phyloP scores from a whole-genome alignment of 805 yeast genomes.

The Candida xyloterini region DNA sequence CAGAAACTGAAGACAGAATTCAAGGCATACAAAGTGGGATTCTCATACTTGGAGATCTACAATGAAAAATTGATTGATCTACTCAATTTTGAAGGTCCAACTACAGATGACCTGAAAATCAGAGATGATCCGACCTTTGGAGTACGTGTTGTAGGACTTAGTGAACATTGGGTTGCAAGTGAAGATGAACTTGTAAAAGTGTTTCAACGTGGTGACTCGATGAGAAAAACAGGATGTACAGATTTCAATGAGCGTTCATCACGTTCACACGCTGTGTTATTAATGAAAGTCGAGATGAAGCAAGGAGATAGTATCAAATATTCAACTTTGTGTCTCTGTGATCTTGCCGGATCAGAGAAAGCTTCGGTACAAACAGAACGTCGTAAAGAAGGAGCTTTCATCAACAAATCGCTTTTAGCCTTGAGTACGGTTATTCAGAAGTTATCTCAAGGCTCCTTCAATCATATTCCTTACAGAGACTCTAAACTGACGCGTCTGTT shows the following conservation, averaged over 20 bases:
- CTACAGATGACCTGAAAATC: conserved; percentile 58
- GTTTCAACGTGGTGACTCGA: conserved; percentile 66
- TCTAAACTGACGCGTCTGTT: conserved; percentile 85
- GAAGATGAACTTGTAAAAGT: conserved; percentile 59
- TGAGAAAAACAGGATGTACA: conserved; percentile 81
- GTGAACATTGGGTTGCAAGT: conserved; percentile 53
- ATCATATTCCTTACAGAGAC: conserved; percentile 89
- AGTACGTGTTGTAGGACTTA: conserved; percentile 70
- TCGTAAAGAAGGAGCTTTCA: conserved; percentile 89
- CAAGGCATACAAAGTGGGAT: conserved; percentile 44
- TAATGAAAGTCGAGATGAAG: conserved; percentile 53
- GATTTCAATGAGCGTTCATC: conserved; percentile 86
- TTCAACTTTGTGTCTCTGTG: conserved; percentile 81
- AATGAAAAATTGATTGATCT: conserved; percentile 85
- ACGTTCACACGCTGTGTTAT: conserved; percentile 87
- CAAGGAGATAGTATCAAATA: conserved; percentile 41
- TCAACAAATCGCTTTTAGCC: conserved; percentile 86
- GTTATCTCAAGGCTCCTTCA: conserved; percentile 38
- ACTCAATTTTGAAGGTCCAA: conserved; percentile 41
- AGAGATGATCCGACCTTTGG: conserved; percentile 76
- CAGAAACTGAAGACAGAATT: conserved; percentile 36
- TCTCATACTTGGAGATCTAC: conserved; percentile 82
- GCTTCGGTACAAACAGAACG: conserved; percentile 76
- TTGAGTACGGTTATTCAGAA: conserved; percentile 90
- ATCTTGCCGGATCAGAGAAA: conserved; percentile 94